Conservation (phyloP, 306 rosid species). For the Cucurbita maxima region DNA sequence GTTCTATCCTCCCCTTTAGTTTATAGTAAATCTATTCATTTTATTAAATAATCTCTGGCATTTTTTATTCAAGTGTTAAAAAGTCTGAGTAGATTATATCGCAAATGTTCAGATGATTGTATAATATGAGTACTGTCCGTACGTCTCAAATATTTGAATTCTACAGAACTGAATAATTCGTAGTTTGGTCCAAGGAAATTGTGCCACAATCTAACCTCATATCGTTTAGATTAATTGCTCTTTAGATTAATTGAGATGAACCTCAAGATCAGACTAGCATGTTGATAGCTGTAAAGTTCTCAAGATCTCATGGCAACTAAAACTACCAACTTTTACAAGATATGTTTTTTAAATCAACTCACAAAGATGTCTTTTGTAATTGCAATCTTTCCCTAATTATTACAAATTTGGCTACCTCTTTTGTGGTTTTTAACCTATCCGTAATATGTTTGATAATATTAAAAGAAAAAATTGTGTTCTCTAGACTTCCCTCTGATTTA, state of each 20-base stretch:
- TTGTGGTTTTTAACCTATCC: neutral
- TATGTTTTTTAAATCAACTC: neutral
- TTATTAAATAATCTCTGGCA: neutral
- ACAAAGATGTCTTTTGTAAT: neutral
- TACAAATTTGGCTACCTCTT: neutral
- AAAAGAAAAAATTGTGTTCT: neutral
- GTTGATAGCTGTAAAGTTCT: neutral
- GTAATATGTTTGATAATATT: neutral
- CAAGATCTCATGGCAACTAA: neutral
- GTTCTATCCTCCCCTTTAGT: constrained; percentile 24
- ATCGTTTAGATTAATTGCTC: neutral
- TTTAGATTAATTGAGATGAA: neutral
- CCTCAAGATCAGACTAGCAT: neutral
- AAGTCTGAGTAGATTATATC: neutral
- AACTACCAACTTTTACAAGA: neutral
- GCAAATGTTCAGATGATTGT: neutral
- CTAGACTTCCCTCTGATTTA: neutral
- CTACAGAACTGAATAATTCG: neutral
- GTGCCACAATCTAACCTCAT: neutral
- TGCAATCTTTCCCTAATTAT: neutral
- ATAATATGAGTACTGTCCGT: neutral
- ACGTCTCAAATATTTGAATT: neutral
- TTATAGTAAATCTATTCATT: neutral
- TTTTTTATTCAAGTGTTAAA: neutral
- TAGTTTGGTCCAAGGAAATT: neutral